phyloP scores from a whole-genome alignment of 257 asterid genomes.

The Lycium ferocissimum region DNA sequence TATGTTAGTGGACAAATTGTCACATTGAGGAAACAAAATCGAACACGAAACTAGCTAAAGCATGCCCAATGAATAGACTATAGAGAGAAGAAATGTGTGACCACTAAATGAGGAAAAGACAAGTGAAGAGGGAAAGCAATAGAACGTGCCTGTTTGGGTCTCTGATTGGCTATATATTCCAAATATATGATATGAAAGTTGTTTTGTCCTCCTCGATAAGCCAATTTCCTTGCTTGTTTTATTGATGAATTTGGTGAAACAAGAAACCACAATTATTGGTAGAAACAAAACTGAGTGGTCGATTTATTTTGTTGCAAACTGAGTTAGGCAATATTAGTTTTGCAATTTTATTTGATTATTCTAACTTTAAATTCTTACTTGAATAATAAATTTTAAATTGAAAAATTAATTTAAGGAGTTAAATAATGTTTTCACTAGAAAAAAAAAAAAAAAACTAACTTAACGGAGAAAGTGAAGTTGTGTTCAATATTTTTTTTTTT shows the following conservation, averaged over 20 bases:
- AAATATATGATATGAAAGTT: background rate
- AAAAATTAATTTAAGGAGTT: too few relatives aligned
- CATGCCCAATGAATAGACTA: background rate
- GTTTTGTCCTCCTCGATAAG: background rate
- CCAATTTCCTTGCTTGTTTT: background rate
- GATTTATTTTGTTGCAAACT: background rate
- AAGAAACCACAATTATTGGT: background rate
- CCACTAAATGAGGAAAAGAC: background rate
- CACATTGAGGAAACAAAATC: background rate
- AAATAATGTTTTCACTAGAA: too few relatives aligned
- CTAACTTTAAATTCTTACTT: too few relatives aligned
- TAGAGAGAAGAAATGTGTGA: background rate
- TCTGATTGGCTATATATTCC: background rate
- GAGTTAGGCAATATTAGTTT: too few relatives aligned
- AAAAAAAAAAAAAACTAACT: too few relatives aligned
- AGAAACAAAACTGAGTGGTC: background rate
- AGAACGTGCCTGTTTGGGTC: background rate
- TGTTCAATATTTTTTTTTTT: too few relatives aligned
- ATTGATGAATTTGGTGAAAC: background rate
- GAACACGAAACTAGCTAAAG: slow-evolving; percentile 21
- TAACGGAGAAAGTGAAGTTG: too few relatives aligned
- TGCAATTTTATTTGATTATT: too few relatives aligned
- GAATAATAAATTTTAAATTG: too few relatives aligned
- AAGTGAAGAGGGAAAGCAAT: background rate
- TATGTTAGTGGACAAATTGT: background rate